Base-by-base conservation (phyloP, 2,329 filamentous ascomycete genomes). In the Aspergillus texensis region DNA sequence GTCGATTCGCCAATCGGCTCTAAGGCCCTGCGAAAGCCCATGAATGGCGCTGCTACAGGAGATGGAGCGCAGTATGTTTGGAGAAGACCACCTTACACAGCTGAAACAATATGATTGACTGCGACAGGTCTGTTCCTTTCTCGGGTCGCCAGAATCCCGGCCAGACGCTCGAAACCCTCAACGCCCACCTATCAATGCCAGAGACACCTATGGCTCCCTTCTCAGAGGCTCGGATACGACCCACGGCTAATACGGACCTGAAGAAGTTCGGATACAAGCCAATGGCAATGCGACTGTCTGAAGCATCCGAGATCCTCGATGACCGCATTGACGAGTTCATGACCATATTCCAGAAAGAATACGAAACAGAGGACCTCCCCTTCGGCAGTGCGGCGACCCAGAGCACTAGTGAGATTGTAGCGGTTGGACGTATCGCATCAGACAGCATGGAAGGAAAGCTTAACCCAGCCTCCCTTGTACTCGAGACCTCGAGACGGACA, bases 261-360 rank as follows among this genome's bases (percentile, higher is more conserved):
- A 93, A 94, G 76, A 97, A 97, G 76, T 90, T 97, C 69, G 88
- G 84, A 1, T 99, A 98, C 79, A 95, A 94, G 74, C 92, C 93
- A 2, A 89, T 98, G 84, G 91, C 92, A 2, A 97, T 98, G 93
- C 96, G 97, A 73, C 84, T 95, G 8, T 94, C 92, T 6, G 94
- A 97, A 75, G 89, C 93, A 0, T 96, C 94, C 5, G 94, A 97
- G 77, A 92, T 97, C 52, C 85, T 98, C 9, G 95, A 99, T 78
- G 94, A 98, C 78, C 86, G 93, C 70, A 97, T 99, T 81, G 93
- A 98, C 71, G 93, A 94, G 66, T 97, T 97, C 72, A 85, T 88
- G 63, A 81, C 83, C n/a, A 78, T 93, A 1, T 84, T 96, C 6
- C 89, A 92, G 78, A 86, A 90, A 61, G 84, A 93, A 68, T 87